Percentiles rank a stretch among this genome's conserved stretches.
phyloP scores from a whole-genome alignment of 805 yeast genomes.

The Nakazawaea sp. region DNA sequence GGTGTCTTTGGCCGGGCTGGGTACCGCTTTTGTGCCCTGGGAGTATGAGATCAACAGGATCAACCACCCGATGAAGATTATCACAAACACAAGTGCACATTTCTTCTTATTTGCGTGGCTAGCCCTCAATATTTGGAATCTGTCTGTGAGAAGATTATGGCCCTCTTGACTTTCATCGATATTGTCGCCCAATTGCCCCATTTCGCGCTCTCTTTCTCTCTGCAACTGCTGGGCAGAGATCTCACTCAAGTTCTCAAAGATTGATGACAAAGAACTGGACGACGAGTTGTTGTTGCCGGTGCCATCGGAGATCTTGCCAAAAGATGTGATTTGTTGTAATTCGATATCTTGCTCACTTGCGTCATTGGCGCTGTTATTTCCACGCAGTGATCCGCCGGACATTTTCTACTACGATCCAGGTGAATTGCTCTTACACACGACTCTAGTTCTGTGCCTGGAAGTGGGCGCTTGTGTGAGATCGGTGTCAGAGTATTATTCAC shows the following conservation, averaged over 20 bases:
- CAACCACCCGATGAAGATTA: conserved; percentile 21
- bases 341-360: conserved; percentile 5
- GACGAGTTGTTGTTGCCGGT: neutral
- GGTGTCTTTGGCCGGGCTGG: neutral
- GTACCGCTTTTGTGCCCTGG: conserved; percentile 2
- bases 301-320: neutral
- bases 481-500: too few relatives aligned
- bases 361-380: conserved; percentile 1
- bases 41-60: conserved; percentile 18
- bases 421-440: too few relatives aligned
- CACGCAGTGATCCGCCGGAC: too few relatives aligned
- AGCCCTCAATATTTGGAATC: neutral
- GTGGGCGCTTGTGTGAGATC: too few relatives aligned
- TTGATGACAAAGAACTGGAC: conserved; percentile 8
- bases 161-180: too few relatives aligned
- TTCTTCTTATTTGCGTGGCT: conserved; percentile 4
- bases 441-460: too few relatives aligned
- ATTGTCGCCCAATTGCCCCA: too few relatives aligned
- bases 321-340: conserved; percentile 2
- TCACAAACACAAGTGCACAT: conserved; percentile 11
- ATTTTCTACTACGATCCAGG: too few relatives aligned
- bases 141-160: neutral
- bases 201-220: neutral
- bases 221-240: conserved; percentile 22
- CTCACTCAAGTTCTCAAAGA: conserved; percentile 13